phyloP scores from a whole-genome alignment of 495 filamentous ascomycete genomes.

The Penicillium pancosmium region DNA sequence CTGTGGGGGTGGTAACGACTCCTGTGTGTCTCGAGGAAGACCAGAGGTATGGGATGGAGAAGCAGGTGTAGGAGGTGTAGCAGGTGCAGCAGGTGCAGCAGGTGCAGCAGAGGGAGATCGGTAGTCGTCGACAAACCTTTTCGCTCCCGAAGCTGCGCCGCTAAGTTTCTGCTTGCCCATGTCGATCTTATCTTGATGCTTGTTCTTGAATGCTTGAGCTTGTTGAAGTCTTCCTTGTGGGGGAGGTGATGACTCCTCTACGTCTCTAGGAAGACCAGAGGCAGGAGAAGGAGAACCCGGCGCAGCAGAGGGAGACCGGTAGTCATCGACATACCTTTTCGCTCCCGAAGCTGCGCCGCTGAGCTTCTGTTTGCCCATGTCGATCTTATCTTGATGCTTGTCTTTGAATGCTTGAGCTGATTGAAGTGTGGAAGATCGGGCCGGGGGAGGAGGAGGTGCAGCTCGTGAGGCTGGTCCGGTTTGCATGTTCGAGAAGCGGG shows the following conservation, averaged over 20 bases:
- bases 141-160: slow-evolving; percentile 44
- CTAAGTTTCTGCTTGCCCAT: slow-evolving; percentile 62
- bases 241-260: no score
- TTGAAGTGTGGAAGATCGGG: slow-evolving; percentile 48
- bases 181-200: slow-evolving; percentile 63
- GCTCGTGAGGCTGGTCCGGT: slow-evolving; percentile 28
- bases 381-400: slow-evolving; percentile 61
- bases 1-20: no score
- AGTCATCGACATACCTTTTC: slow-evolving; percentile 39
- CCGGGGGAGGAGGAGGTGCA: slow-evolving; percentile 35
- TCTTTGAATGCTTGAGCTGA: slow-evolving; percentile 57
- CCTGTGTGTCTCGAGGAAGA: no score
- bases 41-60: no score
- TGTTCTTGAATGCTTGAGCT: slow-evolving; percentile 57
- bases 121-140: slow-evolving; percentile 39
- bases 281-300: no score
- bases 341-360: slow-evolving; percentile 48
- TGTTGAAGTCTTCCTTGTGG: slow-evolving; percentile 6
- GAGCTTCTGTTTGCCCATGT: slow-evolving; percentile 63
- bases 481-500: slow-evolving; percentile 63
- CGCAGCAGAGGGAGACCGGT: slow-evolving; percentile 21
- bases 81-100: no score
- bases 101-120: slow-evolving; percentile 19
- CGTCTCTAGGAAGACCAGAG: no score
- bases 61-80: no score